Percentiles rank a stretch among this genome's conserved stretches.
Evolutionary conservation across 2,329 filamentous ascomycete genomes (phyloP).

Genomic region (Biscogniauxia marginata): DNA sequence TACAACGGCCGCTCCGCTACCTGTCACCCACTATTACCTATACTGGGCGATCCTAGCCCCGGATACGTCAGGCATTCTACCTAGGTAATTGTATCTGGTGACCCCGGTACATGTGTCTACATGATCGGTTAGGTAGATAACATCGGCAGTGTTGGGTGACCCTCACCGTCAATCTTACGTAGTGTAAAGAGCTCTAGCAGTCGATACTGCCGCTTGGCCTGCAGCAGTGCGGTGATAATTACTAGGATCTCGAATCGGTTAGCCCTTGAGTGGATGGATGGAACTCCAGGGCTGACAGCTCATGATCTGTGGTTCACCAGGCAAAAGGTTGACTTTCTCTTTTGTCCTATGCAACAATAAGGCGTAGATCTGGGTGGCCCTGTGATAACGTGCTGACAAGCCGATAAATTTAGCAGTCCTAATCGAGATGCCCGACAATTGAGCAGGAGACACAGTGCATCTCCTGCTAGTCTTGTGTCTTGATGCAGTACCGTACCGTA

Average conservation of each 20-base stretch:
- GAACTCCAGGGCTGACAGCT: neutral
- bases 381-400: constrained; percentile 4
- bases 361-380: neutral
- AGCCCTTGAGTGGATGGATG: neutral
- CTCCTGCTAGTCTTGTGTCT: neutral
- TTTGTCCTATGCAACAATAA: neutral
- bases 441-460: neutral
- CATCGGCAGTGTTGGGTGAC: neutral
- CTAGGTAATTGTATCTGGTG: neutral
- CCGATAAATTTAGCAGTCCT: neutral
- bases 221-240: neutral
- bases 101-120: neutral
- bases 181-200: neutral
- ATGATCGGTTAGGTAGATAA: neutral
- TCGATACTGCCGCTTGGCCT: neutral
- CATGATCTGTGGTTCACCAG: neutral
- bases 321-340: neutral
- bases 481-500: neutral
- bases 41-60: neutral
- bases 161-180: neutral
- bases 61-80: neutral
- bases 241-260: neutral
- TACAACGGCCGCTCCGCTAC: neutral
- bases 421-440: neutral
- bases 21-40: neutral